Evolutionary conservation across 2,329 filamentous ascomycete genomes (phyloP), one percentile per base, ranked within the genome.

Genomic region (Hypomyces perniciosus): DNA sequence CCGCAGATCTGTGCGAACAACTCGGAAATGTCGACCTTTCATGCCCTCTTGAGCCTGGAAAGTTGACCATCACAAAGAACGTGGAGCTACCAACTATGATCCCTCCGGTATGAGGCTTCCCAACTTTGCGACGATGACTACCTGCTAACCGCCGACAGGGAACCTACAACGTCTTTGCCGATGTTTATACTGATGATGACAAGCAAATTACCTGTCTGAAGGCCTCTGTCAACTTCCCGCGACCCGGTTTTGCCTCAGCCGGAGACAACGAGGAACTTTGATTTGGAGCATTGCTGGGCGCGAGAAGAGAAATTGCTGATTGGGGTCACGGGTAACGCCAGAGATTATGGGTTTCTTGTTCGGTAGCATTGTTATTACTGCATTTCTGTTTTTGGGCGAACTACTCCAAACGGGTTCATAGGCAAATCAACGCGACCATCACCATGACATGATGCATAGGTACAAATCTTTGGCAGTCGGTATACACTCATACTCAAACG

Each of bases 51-150:
- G 76, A 95, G 71, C 81, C 88, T 72, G 92, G 91, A 53, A 72
- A 83, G 26, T 76, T 90, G 64, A 73, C 73, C 35, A 73, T 99
- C 59, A 81, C 74, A 59, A 97, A 97, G 78, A 77, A 83, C 20
- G 89, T 97, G 50, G 83, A 92, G 35, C 77, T 99, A 55, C 93
- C 93, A 48, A 81, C 77, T 59, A 81, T 95, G 70, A 93, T 97
- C 58, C 92, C 92, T 66, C 87, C 89, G 53, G 91, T 95, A 81
- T 62, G 88, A 79, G 1, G n/a, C 13, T 4, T 13, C 26, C 26
- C 2, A 9, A 10, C 7, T 13, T 27, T 12, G 2, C 20, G 3
- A 20, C 4, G 8, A 9, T 7, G 20, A 42, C 34, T 42, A 43
- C 27, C 44, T 42, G 28, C 60, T 68, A 48, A 66, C 50, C 20